phyloP scores from a whole-genome alignment of 306 rosid species.

The Adenanthera pavonina region DNA sequence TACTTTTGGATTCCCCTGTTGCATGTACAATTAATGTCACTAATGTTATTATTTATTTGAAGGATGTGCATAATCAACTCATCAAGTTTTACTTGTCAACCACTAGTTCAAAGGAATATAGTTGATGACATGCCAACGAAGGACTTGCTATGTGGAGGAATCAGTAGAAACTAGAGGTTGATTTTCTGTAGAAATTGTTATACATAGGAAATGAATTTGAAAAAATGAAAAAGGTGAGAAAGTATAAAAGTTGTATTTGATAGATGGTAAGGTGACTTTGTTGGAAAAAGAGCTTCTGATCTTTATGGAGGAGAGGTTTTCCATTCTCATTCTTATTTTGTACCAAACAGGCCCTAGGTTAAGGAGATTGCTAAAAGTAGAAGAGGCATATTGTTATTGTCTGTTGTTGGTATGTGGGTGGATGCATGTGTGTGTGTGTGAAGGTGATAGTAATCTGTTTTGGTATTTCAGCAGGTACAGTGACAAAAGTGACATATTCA shows the following conservation, averaged over 20 bases:
- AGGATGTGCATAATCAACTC: background rate
- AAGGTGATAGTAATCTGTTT: background rate
- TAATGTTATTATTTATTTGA: background rate
- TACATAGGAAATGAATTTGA: too few relatives aligned
- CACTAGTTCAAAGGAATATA: constrained; percentile 28
- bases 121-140: background rate
- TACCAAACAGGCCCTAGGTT: too few relatives aligned
- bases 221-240: too few relatives aligned
- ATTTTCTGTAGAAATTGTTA: background rate
- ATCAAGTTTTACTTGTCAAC: constrained; percentile 26
- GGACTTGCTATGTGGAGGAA: constrained; percentile 4
- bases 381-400: background rate
- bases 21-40: background rate
- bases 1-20: background rate
- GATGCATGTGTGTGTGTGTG: background rate
- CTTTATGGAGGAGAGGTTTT: too few relatives aligned
- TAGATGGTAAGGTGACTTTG: too few relatives aligned
- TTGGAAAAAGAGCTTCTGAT: too few relatives aligned
- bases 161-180: background rate
- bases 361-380: background rate
- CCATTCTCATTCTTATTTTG: too few relatives aligned
- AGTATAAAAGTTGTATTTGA: too few relatives aligned
- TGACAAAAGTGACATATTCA: constrained; percentile 91
- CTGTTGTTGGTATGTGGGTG: background rate
- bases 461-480: constrained; percentile 69